A percentile compares a stretch with the other conserved stretches of the same genome.
Evolutionary conservation across 106 monocot genomes (phyloP).

Genomic region (Apostasia ramifera): DNA sequence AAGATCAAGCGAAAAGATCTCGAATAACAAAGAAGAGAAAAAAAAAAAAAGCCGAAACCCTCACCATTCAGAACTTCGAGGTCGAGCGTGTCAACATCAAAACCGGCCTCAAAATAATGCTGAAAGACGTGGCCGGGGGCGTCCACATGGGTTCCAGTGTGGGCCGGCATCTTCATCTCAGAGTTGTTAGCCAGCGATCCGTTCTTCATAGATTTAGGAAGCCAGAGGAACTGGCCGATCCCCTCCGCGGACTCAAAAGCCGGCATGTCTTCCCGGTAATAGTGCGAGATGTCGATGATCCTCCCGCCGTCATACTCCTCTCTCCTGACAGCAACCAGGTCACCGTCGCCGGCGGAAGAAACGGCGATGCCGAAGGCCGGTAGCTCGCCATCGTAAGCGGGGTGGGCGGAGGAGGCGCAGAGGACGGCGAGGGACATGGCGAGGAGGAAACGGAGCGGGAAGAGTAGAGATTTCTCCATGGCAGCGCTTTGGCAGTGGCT

Average conservation of each 20-base stretch:
- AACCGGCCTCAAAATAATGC: slow-evolving; percentile 86
- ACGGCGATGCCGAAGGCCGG: slow-evolving; percentile 7
- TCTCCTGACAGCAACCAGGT: slow-evolving; percentile 23
- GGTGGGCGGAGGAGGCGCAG: slow-evolving; percentile 18
- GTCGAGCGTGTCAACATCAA: slow-evolving; percentile 86
- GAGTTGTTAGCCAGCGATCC: slow-evolving; percentile 65
- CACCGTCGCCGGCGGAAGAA: slow-evolving; percentile 7
- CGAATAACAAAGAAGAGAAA: not conserved
- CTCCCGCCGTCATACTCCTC: slow-evolving; percentile 71
- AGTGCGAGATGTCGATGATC: slow-evolving; percentile 86
- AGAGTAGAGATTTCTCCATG: not conserved
- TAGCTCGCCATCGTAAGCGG: not conserved
- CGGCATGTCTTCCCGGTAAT: slow-evolving; percentile 73
- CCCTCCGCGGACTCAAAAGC: slow-evolving; percentile 39
- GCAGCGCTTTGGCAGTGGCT: no score
- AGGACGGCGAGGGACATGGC: not conserved
- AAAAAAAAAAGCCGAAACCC: not conserved
- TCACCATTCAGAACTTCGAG: slow-evolving; percentile 81
- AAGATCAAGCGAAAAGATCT: not conserved
- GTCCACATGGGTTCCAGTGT: slow-evolving; percentile 93
- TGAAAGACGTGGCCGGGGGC: slow-evolving; percentile 86
- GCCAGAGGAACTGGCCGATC: slow-evolving; percentile 68
- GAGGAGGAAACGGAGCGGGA: slow-evolving; percentile 1
- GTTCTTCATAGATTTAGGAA: slow-evolving; percentile 64
- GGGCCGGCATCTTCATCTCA: slow-evolving; percentile 55